Base-by-base conservation (phyloP, 345 rosid genomes). In the Aethionema arabicum region DNA sequence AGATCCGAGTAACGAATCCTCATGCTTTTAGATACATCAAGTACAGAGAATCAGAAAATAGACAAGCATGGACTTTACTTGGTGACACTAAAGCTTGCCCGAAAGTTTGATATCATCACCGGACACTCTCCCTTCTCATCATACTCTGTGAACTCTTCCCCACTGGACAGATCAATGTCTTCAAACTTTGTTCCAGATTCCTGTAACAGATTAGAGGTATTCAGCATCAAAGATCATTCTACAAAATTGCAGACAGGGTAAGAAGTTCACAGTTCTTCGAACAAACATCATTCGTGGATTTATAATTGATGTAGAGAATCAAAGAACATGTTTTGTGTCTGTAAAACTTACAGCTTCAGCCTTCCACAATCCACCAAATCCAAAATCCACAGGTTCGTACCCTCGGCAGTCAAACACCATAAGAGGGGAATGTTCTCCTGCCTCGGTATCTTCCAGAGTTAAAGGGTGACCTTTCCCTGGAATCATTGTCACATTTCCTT, bases 401-500 rank as follows among this genome's bases (percentile, higher is more conserved):
- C 96, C 96, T 31, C 96, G 79, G 69, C 83, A 91, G 39, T 91
- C 93, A 52, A 91, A 86, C 40, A 80, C 68, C 98, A 91, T 91
- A 77, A 91, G 31, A 14, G 92, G 95, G 39, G 80, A 78, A 76
- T 57, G 83, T n/a, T 67, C 73, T 57, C 92, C 95, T 11, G 72
- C 70, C 56, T 91, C 83, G 32, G 83, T 74, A 56, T 62, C 66
- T 72, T 80, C 81, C 40, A 21, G 74, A 50, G 84, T 86, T 52
- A 88, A 67, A 55, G 95, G 91, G 38, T 72, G 65, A 16, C 95
- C 95, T 62, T 66, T 75, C 12, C 95, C 87, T 0, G 86, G 80
- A 63, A 82, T 77, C 96, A 91, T 85, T 4, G 85, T 77, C 49
- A 91, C 70, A 56, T 80, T 88, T 66, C 96, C 98, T 4, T 83